phyloP scores from a whole-genome alignment of 2,329 filamentous ascomycete genomes.

The Pseudogymnoascus destructans region DNA sequence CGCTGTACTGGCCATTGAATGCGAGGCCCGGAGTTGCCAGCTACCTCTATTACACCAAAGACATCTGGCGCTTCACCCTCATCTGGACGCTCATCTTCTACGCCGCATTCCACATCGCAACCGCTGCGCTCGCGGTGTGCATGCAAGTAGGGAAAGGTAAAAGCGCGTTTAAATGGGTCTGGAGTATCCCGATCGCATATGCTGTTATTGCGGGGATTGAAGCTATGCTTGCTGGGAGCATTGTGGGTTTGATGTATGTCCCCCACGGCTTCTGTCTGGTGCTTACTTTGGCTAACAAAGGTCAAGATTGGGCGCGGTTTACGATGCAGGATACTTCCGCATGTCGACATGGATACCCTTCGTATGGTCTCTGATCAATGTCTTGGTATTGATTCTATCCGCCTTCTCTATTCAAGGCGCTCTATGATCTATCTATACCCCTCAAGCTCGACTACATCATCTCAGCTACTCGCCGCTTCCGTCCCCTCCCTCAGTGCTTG shows the following conservation, averaged over 20 bases:
- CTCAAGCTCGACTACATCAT: background rate
- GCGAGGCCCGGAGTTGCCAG: slow-evolving; percentile 32
- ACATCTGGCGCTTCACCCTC: slow-evolving; percentile 58
- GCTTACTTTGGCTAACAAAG: background rate
- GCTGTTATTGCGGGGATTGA: slow-evolving; percentile 48
- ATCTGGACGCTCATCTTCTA: slow-evolving; percentile 57
- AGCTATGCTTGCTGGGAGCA: slow-evolving; percentile 50
- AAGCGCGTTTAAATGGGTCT: slow-evolving; percentile 29
- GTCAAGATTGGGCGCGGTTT: slow-evolving; percentile 47
- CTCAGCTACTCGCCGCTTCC: background rate
- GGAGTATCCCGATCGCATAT: slow-evolving; percentile 49
- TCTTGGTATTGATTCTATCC: slow-evolving; percentile 53
- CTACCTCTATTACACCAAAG: slow-evolving; percentile 45
- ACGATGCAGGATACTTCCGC: slow-evolving; percentile 53
- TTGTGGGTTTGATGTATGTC: slow-evolving; percentile 52
- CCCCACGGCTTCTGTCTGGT: background rate
- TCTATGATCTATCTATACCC: slow-evolving; percentile 31
- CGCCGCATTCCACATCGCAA: slow-evolving; percentile 43
- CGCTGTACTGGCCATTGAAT: slow-evolving; percentile 48
- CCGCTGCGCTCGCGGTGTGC: slow-evolving; percentile 44
- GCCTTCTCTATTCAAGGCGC: slow-evolving; percentile 61
- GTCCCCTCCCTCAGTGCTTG: slow-evolving; percentile 5
- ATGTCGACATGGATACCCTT: slow-evolving; percentile 68
- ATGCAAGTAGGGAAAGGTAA: slow-evolving; percentile 36
- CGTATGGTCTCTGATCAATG: slow-evolving; percentile 55